These are phyloP conservation scores for Apiospora saccharicola DNA, from an alignment of 2,329 filamentous ascomycete genomes.

Conservation along the genomic window DNA sequence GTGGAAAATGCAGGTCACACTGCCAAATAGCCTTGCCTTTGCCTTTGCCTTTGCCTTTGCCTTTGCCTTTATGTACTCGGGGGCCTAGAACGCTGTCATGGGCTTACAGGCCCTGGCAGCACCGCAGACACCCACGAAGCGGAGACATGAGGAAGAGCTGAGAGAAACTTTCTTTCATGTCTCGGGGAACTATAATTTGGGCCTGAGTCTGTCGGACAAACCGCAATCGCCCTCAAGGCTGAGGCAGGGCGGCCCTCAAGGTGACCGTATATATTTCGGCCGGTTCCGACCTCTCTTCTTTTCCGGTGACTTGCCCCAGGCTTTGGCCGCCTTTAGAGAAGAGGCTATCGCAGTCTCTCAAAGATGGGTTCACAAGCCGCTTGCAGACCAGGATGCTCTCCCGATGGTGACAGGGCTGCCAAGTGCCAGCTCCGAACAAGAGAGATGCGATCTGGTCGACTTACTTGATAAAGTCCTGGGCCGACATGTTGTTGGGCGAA, in stretches of 20 bases:
- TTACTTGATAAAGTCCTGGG: not conserved
- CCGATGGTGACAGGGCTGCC: conserved; percentile 1
- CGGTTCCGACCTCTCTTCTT: conserved; percentile 4
- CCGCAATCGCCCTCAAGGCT: conserved; percentile 2
- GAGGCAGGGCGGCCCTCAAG: not conserved
- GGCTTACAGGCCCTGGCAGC: conserved; percentile 11
- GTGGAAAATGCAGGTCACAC: conserved; percentile 1
- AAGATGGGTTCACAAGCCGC: conserved; percentile 2
- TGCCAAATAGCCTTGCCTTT: not conserved
- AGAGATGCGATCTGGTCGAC: conserved; percentile 7
- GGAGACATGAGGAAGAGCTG: not conserved
- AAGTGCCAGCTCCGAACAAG: conserved; percentile 11
- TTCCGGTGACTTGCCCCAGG: not conserved
- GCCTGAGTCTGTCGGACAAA: not conserved
- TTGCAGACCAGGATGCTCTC: not conserved
- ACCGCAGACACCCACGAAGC: not conserved
- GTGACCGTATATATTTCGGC: not conserved
- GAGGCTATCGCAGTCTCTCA: not conserved
- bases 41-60: not conserved
- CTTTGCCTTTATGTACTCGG: not conserved
- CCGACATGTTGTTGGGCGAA: not conserved
- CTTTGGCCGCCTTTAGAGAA: not conserved
- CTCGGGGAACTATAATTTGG: conserved; percentile 15
- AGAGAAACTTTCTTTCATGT: conserved; percentile 1
- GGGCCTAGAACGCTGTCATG: conserved; percentile 8